Conservation (phyloP, 164 flowering plant genomes). For the Vitis labrusca region DNA sequence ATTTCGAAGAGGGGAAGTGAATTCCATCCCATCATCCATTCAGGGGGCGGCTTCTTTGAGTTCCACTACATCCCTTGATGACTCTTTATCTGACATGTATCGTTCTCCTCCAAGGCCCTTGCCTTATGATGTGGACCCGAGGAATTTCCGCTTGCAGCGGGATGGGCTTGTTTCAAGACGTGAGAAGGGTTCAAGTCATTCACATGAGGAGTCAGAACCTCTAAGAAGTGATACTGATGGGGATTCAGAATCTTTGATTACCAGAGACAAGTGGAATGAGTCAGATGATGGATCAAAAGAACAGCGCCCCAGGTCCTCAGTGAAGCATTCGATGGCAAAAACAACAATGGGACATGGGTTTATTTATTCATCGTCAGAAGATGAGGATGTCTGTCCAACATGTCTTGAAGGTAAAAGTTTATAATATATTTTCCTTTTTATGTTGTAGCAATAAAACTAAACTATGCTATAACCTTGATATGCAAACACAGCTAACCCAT, state of each 20-base stretch:
- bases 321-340: slow-evolving; percentile 48
- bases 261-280: slow-evolving; percentile 62
- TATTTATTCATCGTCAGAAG: slow-evolving; percentile 71
- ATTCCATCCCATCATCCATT: slow-evolving; percentile 59
- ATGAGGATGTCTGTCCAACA: slow-evolving; percentile 97
- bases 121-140: slow-evolving; percentile 90
- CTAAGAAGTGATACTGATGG: slow-evolving; percentile 50
- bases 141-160: slow-evolving; percentile 60
- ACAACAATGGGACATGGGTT: slow-evolving; percentile 38
- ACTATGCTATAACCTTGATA: background rate
- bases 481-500: too few species aligned
- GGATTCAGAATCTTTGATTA: slow-evolving; percentile 39
- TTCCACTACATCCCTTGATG: slow-evolving; percentile 56
- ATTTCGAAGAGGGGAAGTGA: slow-evolving; percentile 65
- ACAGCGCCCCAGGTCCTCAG: slow-evolving; percentile 42
- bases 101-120: slow-evolving; percentile 92
- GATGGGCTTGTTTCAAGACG: slow-evolving; percentile 71
- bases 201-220: slow-evolving; percentile 80
- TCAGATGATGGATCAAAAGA: slow-evolving; percentile 63
- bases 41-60: slow-evolving; percentile 61
- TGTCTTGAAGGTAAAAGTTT: slow-evolving; percentile 86
- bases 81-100: slow-evolving; percentile 64
- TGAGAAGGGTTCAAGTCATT: slow-evolving; percentile 91
- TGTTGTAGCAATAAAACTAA: background rate
- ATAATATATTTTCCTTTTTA: background rate